Evolutionary conservation across 2,329 filamentous ascomycete genomes (phyloP), one percentile per base, ranked within the genome.

Genomic region (Scedosporium aurantiacum): DNA sequence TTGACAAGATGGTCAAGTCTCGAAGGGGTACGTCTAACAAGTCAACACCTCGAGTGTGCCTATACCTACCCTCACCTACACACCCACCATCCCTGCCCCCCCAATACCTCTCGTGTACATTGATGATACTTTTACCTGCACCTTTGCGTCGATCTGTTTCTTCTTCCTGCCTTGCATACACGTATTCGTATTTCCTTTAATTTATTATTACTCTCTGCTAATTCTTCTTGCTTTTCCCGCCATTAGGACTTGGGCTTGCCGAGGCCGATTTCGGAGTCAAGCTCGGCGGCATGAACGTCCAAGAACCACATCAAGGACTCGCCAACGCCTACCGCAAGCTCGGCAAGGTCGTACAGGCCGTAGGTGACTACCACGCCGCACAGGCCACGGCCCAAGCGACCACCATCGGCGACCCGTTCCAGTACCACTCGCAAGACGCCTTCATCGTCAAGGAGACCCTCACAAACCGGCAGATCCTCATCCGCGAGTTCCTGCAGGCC

Each of bases 361-460:
- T 92, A 16, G 94, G 94, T 64, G 94, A 99, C 75, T 97, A 88
- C 70, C 94, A 97, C 73, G 92, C 94, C 16, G 93, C 93, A 1
- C 94, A 99, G 76, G 94, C 92, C 47, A 99, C 94, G 2, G 92
- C 91, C 16, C 93, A 99, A 77, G 94, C 94, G 7, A 96, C 93
- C 7, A 97, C 93, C 1, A 82, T 99, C 58, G 91, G 91, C 55
- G 94, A 99, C 68, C 90, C 94, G 10, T 85, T 99, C 64, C 89
- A 92, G 68, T 97, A 97, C 71, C 91, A 97, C 75, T 96, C 91
- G 54, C 87, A 90, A 62, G 94, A 99, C 73, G 90, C 94, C 54
- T 96, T 97, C 71, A 96, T 97, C 68, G 94, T 97, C 66, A 99
- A 99, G 74, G 94, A 99, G 72, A 96, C 92, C 10, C 82, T 99